Evolutionary conservation across 306 rosid species (phyloP), one percentile per base, ranked within the genome.

Genomic region (Prosopis cineraria): DNA sequence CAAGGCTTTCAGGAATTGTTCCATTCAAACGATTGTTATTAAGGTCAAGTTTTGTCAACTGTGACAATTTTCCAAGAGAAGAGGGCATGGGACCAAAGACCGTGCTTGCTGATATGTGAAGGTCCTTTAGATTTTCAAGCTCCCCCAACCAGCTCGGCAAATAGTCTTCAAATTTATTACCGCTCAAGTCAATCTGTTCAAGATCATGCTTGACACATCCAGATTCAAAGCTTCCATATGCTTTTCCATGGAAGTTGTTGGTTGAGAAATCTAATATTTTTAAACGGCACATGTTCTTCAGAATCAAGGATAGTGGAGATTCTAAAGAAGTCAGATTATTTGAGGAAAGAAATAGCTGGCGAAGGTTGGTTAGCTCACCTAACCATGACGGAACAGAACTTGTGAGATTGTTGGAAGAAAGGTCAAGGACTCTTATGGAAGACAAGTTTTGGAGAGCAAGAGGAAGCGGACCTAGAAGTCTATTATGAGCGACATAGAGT

Each of bases 401-500:
- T 5, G 65, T 58, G 1, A 85, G 30, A 3, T 27, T 0, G 68
- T 75, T 82, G 0, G 0, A 2, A 10, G 66, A 56, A 45, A 85
- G 81, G 1, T 44, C 13, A 24, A 83, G 74, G n/a, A 27, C 13
- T 50, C 1, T 7, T 17, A 78, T 58, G 31, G 78, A 66, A 13
- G 82, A 75, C 79, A 81, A 22, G 58, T 75, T 84, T 37, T 1
- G 10, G 5, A 80, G 40, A 47, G 34, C 43, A 10, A 3, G 16
- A 0, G 77, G 84, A 60, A 79, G 22, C 19, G 60, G 59, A 13
- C 82, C 74, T 1, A 0, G n/a, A 56, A 76, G 22, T 1, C 0
- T 2, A 75, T 62, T 43, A 0, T 4, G 0, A 47, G 30, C 17
- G 10, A 31, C 12, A 19, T 29, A 11, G 1, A 47, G 44, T 1